A percentile compares a stretch with the other conserved stretches of the same genome.
phyloP scores from a whole-genome alignment of 768 basidiomycete species.

The Exidia glandulosa region DNA sequence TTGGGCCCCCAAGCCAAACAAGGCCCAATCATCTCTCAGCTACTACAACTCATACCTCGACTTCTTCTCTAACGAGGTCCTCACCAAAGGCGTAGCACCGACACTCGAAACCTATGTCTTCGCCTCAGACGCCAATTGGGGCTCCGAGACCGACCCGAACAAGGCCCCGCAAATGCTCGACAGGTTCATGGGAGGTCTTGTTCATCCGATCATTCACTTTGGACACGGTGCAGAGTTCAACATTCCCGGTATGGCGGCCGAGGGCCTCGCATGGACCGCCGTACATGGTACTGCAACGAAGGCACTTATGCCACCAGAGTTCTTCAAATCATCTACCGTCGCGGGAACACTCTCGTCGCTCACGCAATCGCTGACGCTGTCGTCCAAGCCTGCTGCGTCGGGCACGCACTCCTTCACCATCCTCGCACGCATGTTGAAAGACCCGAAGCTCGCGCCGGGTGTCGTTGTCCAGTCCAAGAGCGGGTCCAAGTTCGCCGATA shows the following conservation, averaged over 20 bases:
- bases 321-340: conserved; percentile 9
- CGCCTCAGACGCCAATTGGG: conserved; percentile 37
- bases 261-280: conserved; percentile 51
- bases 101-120: conserved; percentile 56
- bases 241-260: conserved; percentile 45
- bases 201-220: conserved; percentile 56
- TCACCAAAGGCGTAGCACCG: conserved; percentile 30
- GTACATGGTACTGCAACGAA: conserved; percentile 31
- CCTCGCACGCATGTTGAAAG: conserved; percentile 42
- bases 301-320: conserved; percentile 20
- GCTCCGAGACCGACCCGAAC: conserved; percentile 3
- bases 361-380: neutral
- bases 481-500: neutral
- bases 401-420: conserved; percentile 39
- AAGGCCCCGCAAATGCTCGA: conserved; percentile 44
- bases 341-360: neutral
- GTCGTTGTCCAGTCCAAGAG: conserved; percentile 1
- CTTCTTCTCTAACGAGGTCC: conserved; percentile 37
- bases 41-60: conserved; percentile 48
- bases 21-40: conserved; percentile 20
- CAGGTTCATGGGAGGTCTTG: conserved; percentile 41
- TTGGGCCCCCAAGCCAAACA: conserved; percentile 8
- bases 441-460: conserved; percentile 18
- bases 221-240: conserved; percentile 57
- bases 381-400: conserved; percentile 1